Conservation (phyloP, 2,329 filamentous ascomycete species). For the Monosporascus cannonballus region DNA sequence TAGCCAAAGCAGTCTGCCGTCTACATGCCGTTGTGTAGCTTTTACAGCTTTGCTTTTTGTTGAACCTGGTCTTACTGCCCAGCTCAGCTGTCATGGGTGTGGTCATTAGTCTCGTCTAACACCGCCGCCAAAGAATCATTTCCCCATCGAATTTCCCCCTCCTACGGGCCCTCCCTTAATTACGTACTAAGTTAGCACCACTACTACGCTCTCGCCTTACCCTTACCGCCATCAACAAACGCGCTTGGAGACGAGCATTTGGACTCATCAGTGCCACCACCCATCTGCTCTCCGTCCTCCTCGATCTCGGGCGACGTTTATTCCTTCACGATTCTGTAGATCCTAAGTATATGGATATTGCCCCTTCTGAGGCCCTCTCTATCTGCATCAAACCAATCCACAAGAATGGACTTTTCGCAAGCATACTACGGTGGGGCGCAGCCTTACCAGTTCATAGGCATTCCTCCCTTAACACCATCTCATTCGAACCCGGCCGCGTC, state of each 20-base stretch:
- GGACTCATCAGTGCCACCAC: background rate
- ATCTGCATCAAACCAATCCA: background rate
- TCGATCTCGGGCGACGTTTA: too few relatives aligned
- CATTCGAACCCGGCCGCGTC: conserved; percentile 49
- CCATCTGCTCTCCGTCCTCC: too few relatives aligned
- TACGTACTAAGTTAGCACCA: too few relatives aligned
- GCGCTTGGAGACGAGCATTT: background rate
- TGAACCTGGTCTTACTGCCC: background rate
- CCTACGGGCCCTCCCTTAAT: background rate
- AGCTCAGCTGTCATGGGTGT: background rate
- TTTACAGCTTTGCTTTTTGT: background rate
- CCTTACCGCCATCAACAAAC: background rate
- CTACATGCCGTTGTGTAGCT: background rate
- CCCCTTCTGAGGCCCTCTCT: background rate
- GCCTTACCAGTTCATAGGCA: conserved; percentile 49
- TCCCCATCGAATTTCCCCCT: background rate
- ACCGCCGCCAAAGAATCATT: background rate
- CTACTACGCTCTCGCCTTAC: background rate
- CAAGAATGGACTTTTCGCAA: conserved; percentile 48
- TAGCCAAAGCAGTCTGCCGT: background rate
- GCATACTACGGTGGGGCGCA: conserved; percentile 42
- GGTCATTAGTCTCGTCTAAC: too few relatives aligned
- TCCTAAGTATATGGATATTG: too few relatives aligned
- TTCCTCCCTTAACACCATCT: conserved; percentile 49
- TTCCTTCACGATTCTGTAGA: too few relatives aligned